Percentiles rank a stretch among this genome's conserved stretches.
These are phyloP conservation scores for Coniferiporia weirii DNA, from an alignment of 1,284 basidiomycete species.

Conservation along the genomic window DNA sequence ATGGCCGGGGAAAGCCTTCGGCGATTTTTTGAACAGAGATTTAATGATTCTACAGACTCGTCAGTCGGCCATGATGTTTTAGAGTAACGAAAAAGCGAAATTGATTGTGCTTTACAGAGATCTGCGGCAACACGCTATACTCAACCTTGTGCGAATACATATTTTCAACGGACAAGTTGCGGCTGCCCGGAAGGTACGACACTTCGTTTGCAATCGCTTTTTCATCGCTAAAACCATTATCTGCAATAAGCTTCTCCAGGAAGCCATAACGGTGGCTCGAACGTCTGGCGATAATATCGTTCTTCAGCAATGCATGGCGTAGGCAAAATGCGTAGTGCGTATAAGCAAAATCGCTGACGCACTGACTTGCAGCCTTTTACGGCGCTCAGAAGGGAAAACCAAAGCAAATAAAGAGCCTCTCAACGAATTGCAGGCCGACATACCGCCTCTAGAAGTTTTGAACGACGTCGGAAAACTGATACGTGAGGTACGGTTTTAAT, in stretches of 20 bases:
- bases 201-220: background rate
- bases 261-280: conserved; percentile 69
- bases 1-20: conserved; percentile 64
- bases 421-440: conserved; percentile 71
- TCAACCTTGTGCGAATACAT: conserved; percentile 74
- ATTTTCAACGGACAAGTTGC: conserved; percentile 60
- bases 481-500: conserved; percentile 39
- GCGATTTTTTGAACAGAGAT: conserved; percentile 76
- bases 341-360: background rate
- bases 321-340: conserved; percentile 10
- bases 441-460: conserved; percentile 71
- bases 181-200: conserved; percentile 58
- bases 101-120: conserved; percentile 41
- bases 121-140: conserved; percentile 68
- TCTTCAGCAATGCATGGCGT: conserved; percentile 77
- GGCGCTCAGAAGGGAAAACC: conserved; percentile 36
- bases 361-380: conserved; percentile 47
- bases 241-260: conserved; percentile 51
- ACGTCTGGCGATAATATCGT: conserved; percentile 65
- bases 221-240: conserved; percentile 10
- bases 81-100: background rate
- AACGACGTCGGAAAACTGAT: conserved; percentile 65
- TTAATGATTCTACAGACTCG: conserved; percentile 67
- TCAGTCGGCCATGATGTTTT: conserved; percentile 2
- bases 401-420: conserved; percentile 41